phyloP scores from a whole-genome alignment of 257 asterid genomes.

The Penstemon eatonii region DNA sequence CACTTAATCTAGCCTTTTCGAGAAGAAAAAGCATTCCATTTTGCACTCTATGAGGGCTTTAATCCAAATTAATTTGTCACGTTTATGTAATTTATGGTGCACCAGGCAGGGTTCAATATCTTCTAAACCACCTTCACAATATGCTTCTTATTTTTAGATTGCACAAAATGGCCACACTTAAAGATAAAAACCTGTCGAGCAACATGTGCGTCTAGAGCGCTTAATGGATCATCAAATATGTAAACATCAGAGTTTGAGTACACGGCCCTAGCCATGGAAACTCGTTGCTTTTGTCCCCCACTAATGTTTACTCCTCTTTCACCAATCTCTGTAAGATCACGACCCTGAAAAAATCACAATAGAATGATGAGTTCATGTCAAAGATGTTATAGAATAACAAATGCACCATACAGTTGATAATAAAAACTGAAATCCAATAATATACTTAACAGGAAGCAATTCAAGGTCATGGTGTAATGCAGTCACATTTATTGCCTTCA shows the following conservation, averaged over 20 bases:
- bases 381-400: conserved; percentile 11
- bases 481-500: conserved; percentile 71
- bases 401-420: not conserved
- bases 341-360: conserved; percentile 51
- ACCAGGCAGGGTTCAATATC: not conserved
- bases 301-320: conserved; percentile 94
- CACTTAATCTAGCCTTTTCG: not conserved
- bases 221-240: conserved; percentile 86
- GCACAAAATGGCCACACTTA: conserved; percentile 2
- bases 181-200: conserved; percentile 61
- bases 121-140: not conserved
- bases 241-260: conserved; percentile 84
- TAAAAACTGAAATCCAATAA: conserved; percentile 14
- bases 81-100: not conserved
- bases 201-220: conserved; percentile 91
- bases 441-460: conserved; percentile 70
- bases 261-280: conserved; percentile 93
- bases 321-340: conserved; percentile 91
- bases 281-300: conserved; percentile 96
- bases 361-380: conserved; percentile 20
- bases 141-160: not conserved
- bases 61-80: not conserved
- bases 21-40: not conserved
- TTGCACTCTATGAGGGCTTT: not conserved
- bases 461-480: conserved; percentile 80